A percentile compares a stretch with the other conserved stretches of the same genome.
phyloP scores from a whole-genome alignment of 228 moss, liverwort and hornwort genomes.

The Sphagnum fallax region DNA sequence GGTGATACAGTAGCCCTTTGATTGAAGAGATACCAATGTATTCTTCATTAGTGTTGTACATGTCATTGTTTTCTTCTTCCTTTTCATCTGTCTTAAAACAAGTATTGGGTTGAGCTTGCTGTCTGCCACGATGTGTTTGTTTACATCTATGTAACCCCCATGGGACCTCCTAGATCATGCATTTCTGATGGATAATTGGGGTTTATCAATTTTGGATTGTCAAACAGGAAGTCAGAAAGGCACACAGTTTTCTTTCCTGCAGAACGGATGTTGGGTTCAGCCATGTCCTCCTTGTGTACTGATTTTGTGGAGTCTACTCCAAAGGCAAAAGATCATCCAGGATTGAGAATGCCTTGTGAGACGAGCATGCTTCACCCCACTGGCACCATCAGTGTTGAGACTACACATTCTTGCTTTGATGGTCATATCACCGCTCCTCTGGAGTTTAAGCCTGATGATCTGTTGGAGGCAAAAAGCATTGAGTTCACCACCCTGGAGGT shows the following conservation, averaged over 20 bases:
- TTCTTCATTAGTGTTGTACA: no score
- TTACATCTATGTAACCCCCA: not conserved
- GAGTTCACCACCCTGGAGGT: not conserved
- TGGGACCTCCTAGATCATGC: not conserved
- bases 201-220: slow-evolving; percentile 6
- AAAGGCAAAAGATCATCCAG: slow-evolving; percentile 11
- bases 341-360: slow-evolving; percentile 12
- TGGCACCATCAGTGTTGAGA: slow-evolving; percentile 7
- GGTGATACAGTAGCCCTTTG: no score
- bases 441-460: no score
- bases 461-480: slow-evolving; percentile 5
- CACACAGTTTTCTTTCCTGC: slow-evolving; percentile 7
- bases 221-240: slow-evolving; percentile 17
- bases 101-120: not conserved
- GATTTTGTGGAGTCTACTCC: slow-evolving; percentile 4
- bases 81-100: not conserved
- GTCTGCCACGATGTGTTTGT: not conserved
- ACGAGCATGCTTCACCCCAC: not conserved
- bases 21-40: no score
- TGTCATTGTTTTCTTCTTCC: slow-evolving; percentile 1
- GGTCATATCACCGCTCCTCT: not conserved
- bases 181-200: not conserved
- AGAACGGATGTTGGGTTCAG: slow-evolving; percentile 11
- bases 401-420: slow-evolving; percentile 13
- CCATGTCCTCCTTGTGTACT: slow-evolving; percentile 1